phyloP scores from a whole-genome alignment of 495 filamentous ascomycete genomes.

The Letharia columbiana region DNA sequence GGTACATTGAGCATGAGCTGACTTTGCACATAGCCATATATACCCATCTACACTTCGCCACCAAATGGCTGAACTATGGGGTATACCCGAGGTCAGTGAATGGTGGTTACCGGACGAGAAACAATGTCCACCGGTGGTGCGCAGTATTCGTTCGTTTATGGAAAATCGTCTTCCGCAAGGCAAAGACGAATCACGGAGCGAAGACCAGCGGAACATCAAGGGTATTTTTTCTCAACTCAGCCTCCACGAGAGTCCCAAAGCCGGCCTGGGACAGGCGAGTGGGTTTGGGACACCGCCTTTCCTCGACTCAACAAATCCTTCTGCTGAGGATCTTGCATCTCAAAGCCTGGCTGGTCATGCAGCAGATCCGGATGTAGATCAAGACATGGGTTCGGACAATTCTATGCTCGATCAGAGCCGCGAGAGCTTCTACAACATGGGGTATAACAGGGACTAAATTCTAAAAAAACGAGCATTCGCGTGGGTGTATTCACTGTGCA shows the following conservation, averaged over 20 bases:
- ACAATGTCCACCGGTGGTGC: constrained; percentile 59
- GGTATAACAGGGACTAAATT: background rate
- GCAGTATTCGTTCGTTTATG: constrained; percentile 66
- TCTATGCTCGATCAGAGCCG: constrained; percentile 14
- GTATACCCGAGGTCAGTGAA: constrained; percentile 54
- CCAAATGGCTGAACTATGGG: constrained; percentile 64
- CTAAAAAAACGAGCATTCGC: too few species aligned
- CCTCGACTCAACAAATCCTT: constrained; percentile 20
- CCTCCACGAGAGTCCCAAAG: constrained; percentile 31
- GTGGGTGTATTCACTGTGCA: background rate
- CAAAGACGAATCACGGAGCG: constrained; percentile 37
- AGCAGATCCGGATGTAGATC: background rate
- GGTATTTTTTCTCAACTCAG: constrained; percentile 53
- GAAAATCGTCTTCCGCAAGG: constrained; percentile 47
- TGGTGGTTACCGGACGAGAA: constrained; percentile 89
- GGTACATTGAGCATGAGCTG: background rate
- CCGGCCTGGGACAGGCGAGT: background rate
- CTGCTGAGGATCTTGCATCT: background rate
- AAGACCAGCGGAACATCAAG: constrained; percentile 67
- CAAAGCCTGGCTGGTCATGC: constrained; percentile 1
- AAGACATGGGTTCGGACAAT: constrained; percentile 11
- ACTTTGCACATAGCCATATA: constrained; percentile 56
- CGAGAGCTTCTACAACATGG: constrained; percentile 2
- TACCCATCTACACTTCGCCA: constrained; percentile 65
- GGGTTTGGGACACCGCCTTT: background rate